Base-by-base conservation (phyloP, 371 early-diverging fungal species). In the Haplosporangium sp. region DNA sequence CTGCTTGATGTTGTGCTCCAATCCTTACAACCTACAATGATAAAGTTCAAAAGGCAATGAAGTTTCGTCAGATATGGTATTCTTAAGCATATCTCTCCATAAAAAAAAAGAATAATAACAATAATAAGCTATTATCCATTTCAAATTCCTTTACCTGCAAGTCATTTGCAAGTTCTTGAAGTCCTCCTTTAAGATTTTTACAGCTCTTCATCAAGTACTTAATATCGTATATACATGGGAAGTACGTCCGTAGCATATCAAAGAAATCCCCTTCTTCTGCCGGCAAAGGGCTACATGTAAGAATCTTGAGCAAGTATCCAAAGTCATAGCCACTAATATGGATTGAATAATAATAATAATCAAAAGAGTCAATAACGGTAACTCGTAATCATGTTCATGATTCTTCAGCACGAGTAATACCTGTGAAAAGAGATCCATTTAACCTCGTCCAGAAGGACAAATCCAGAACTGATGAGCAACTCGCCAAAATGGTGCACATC, bases 1-100 rank as follows among this genome's bases (percentile, higher is more conserved):
- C 99, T 40, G 99, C 99, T 85, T 99, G 99, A 86, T 99, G 99
- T 87, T 99, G 99, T 42, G 96, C 94, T 8, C 99, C 99, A 61
- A 98, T 93, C 58, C 99, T 89, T 63, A 92, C 82, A 65, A 97
- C 93, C 90, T 94, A 73, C 4, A 42, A 11, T 42, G 48, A n/a
- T 13, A 17, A 4, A 48, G 13, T 48, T 3, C 13, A 17, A 13
- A 17, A 27, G 5, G 48, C 48, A 48, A 4, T 47, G 15, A 13
- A 47, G 15, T 15, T 27, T 47, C 47, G 15, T 48, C 17, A 48
- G 48, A 13, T 4, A 7, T n/a, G 17, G 17, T 2, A 17, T 48
- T 27, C 27, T 27, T 27, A 27, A 27, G 27, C 27, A 27, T 27
- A 27, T 27, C 27, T 27, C 27, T 27, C 27, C 27, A 27, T 27